Evolutionary conservation across 176 grass and related monocot genomes (phyloP).

Genomic region (Rhynchospora pubera): DNA sequence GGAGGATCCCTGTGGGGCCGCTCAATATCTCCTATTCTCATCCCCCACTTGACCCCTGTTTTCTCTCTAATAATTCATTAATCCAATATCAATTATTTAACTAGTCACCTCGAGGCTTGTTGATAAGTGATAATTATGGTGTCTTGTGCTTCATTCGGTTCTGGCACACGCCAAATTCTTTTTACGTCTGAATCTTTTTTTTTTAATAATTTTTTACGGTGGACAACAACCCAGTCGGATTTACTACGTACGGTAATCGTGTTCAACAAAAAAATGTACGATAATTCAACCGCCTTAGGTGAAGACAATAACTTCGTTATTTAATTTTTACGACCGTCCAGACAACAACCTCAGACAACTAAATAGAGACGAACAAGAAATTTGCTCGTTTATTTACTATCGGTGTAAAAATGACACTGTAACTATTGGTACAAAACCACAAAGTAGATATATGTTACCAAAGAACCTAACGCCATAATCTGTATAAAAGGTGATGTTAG

Average conservation of each 20-base stretch:
- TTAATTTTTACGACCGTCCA: not conserved
- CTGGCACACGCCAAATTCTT: not conserved
- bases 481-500: too few species aligned
- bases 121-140: not conserved
- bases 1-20: not conserved
- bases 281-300: too few species aligned
- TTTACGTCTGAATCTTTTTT: too few species aligned
- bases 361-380: not conserved
- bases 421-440: too few species aligned
- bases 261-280: too few species aligned
- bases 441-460: too few species aligned
- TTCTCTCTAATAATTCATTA: slow-evolving; percentile 16
- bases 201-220: too few species aligned
- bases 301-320: too few species aligned
- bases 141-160: not conserved
- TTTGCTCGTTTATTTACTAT: not conserved
- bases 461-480: too few species aligned
- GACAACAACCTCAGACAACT: not conserved
- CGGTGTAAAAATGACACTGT: too few species aligned
- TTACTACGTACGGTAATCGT: too few species aligned
- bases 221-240: too few species aligned
- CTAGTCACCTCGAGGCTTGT: not conserved
- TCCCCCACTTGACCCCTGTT: slow-evolving; percentile 23
- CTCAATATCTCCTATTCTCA: not conserved
- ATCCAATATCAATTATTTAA: not conserved